These are phyloP conservation scores for Pestalotiopsis sp. DNA, from an alignment of 2,329 filamentous ascomycete genomes.

Conservation along the genomic window DNA sequence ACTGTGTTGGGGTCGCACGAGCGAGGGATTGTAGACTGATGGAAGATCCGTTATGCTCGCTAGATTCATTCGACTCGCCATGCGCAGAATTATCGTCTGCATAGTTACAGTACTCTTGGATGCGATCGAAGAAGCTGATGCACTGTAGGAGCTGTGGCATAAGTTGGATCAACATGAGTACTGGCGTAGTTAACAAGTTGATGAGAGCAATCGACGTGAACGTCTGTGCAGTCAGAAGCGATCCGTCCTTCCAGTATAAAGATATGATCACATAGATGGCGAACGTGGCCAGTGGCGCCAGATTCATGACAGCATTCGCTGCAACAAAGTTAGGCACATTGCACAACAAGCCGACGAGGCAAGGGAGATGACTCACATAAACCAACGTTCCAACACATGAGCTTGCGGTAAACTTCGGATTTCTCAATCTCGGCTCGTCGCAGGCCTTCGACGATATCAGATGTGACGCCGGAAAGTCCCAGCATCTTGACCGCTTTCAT, in stretches of 20 bases:
- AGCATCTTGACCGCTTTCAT: conserved; percentile 50
- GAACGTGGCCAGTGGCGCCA: conserved; percentile 10
- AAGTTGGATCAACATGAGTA: conserved; percentile 4
- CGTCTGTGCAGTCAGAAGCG: conserved; percentile 8
- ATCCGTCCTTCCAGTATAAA: conserved; percentile 10
- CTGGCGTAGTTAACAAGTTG: conserved; percentile 3
- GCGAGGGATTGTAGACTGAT: conserved; percentile 9
- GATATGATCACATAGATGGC: conserved; percentile 10
- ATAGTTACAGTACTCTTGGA: conserved; percentile 16
- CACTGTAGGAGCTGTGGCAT: conserved; percentile 11
- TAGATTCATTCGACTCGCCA: background rate
- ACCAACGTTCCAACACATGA: conserved; percentile 21
- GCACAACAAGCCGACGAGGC: too few relatives aligned
- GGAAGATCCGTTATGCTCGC: background rate
- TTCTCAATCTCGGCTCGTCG: conserved; percentile 30
- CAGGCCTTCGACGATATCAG: conserved; percentile 25
- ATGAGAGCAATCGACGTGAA: conserved; percentile 13
- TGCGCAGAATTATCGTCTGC: background rate
- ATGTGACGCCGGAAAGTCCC: conserved; percentile 29
- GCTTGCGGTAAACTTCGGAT: conserved; percentile 27
- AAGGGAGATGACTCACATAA: conserved; percentile 17
- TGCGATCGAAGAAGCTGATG: conserved; percentile 14
- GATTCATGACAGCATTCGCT: conserved; percentile 7
- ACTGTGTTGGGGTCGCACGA: background rate
- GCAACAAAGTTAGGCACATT: background rate